Conservation (phyloP, 305 asterid genomes). For the Fraxinus platypoda region DNA sequence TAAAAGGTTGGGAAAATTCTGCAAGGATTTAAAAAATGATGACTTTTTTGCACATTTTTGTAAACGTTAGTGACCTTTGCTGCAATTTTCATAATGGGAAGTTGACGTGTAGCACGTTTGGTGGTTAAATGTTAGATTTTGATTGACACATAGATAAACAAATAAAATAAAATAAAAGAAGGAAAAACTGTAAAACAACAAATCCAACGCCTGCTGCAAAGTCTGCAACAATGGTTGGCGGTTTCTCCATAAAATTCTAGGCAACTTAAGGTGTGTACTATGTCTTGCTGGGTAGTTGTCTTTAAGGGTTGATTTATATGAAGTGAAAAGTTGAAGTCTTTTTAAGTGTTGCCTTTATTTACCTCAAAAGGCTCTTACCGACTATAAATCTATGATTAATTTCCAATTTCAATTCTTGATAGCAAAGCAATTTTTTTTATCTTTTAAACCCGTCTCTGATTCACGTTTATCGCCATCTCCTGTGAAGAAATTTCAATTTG, state of each 20-base stretch:
- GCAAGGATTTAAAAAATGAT: not conserved
- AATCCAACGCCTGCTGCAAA: not conserved
- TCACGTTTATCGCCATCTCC: not conserved
- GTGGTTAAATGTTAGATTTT: not conserved
- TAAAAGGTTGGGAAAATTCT: not conserved
- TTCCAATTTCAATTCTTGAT: not conserved
- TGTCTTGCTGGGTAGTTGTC: not conserved
- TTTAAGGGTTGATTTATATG: not conserved
- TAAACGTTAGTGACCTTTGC: not conserved
- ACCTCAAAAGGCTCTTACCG: not conserved
- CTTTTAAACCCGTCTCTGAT: not conserved
- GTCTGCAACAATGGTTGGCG: slow-evolving; percentile 7
- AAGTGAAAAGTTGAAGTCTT: not conserved
- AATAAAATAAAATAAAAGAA: not conserved
- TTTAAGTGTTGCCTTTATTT: not conserved
- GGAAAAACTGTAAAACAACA: not conserved
- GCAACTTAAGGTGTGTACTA: not conserved
- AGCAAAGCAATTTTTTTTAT: not conserved
- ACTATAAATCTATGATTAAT: not conserved
- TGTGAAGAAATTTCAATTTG: not conserved
- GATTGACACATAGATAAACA: not conserved
- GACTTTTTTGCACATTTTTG: not conserved
- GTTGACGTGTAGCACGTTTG: not conserved
- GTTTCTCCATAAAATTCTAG: not conserved
- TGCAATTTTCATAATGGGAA: not conserved